Conservation (phyloP, 1,284 basidiomycete genomes). For the Tylopilus orsonianus region DNA sequence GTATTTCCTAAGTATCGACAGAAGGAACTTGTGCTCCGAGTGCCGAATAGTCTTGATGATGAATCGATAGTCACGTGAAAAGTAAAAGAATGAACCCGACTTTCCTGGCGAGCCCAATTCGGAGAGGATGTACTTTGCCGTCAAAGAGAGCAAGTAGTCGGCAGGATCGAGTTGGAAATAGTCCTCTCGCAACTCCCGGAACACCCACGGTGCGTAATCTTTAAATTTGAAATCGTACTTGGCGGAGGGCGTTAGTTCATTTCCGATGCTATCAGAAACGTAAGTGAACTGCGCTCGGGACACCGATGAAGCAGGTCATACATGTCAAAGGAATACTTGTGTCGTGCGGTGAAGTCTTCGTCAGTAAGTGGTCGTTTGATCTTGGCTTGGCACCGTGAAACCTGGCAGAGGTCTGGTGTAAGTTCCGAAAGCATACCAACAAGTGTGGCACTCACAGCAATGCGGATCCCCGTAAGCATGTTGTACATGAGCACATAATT, state of each 20-base stretch:
- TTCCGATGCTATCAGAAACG: slow-evolving; percentile 68
- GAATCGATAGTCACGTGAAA: slow-evolving; percentile 97
- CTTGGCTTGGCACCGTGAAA: slow-evolving; percentile 96
- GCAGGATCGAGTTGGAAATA: slow-evolving; percentile 95
- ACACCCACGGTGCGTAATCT: slow-evolving; percentile 98
- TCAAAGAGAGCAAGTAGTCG: slow-evolving; percentile 95
- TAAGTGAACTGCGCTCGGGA: slow-evolving; percentile 14
- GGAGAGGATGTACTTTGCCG: slow-evolving; percentile 96
- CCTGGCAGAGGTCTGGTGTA: no score
- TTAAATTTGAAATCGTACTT: slow-evolving; percentile 99
- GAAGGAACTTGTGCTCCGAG: slow-evolving; percentile 91
- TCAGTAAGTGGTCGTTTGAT: slow-evolving; percentile 81
- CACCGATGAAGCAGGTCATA: slow-evolving; percentile 39
- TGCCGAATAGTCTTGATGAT: slow-evolving; percentile 99
- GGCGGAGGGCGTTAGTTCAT: slow-evolving; percentile 95
- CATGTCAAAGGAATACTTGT: slow-evolving; percentile 99
- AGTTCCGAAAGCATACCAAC: not conserved
- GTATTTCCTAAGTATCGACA: slow-evolving; percentile 83
- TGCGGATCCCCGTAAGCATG: slow-evolving; percentile 98
- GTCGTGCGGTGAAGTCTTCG: slow-evolving; percentile 86
- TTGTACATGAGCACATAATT: slow-evolving; percentile 99
- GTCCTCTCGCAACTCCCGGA: slow-evolving; percentile 92
- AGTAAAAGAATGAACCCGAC: slow-evolving; percentile 99
- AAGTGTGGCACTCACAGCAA: slow-evolving; percentile 63
- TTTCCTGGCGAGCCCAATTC: slow-evolving; percentile 99